Conservation (phyloP, 768 basidiomycete species). For the Leccinum disarticulatum region DNA sequence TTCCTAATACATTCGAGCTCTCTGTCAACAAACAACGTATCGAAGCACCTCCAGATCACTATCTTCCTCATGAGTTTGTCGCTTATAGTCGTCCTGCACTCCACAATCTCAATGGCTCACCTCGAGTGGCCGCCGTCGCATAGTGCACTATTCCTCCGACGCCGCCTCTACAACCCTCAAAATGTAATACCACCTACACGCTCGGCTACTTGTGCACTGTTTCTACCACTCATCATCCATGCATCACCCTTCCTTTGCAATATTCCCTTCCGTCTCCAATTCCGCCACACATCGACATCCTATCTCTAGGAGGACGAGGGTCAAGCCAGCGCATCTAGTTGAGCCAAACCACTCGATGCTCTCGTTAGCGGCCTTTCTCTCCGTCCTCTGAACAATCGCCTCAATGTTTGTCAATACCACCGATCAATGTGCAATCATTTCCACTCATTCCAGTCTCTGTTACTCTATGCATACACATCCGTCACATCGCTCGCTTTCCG, state of each 20-base stretch:
- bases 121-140: constrained; percentile 53
- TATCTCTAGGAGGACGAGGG: constrained; percentile 36
- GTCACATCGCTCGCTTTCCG: constrained; percentile 45
- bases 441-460: constrained; percentile 43
- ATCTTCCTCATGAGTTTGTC: constrained; percentile 79
- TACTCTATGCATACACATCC: constrained; percentile 57
- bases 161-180: constrained; percentile 57
- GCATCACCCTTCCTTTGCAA: constrained; percentile 63
- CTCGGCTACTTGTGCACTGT: constrained; percentile 61
- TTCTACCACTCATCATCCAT: constrained; percentile 66
- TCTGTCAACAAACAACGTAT: constrained; percentile 68
- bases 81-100: constrained; percentile 75
- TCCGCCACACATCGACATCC: constrained; percentile 51
- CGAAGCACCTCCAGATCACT: constrained; percentile 72
- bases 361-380: constrained; percentile 12
- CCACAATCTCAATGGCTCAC: constrained; percentile 72
- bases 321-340: constrained; percentile 13
- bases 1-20: constrained; percentile 68
- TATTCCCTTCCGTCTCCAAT: constrained; percentile 41
- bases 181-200: constrained; percentile 76
- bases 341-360: constrained; percentile 23
- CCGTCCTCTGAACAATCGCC: constrained; percentile 12
- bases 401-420: constrained; percentile 18
- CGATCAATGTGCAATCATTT: constrained; percentile 38
- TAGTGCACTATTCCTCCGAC: constrained; percentile 45